Percentiles rank a stretch among this genome's conserved stretches.
Conservation (phyloP, 257 asterid species). For the Linaria vulgaris region DNA sequence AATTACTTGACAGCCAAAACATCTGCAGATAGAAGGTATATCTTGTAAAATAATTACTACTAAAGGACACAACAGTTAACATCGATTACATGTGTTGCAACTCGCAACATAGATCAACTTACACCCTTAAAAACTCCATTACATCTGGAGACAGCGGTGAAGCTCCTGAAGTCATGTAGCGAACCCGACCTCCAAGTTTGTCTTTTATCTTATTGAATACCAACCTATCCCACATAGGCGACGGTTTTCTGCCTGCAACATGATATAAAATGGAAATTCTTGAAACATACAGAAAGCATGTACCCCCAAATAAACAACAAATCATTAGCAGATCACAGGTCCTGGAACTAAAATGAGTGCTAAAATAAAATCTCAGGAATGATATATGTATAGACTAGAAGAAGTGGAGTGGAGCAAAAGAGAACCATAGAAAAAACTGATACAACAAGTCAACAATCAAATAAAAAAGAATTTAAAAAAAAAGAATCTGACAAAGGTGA, state of each 20-base stretch:
- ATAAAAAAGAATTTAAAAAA: not conserved
- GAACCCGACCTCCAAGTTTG: conserved; percentile 79
- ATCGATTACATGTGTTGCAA: not conserved
- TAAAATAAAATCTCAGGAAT: not conserved
- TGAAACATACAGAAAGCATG: not conserved
- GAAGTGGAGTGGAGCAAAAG: not conserved
- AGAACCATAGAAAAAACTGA: not conserved
- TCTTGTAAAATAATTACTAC: not conserved
- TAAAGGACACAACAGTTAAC: not conserved
- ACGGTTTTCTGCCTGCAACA: conserved; percentile 59
- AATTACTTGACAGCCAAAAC: conserved; percentile 65
- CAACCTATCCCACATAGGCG: conserved; percentile 74
- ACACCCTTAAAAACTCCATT: conserved; percentile 77
- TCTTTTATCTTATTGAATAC: conserved; percentile 68
- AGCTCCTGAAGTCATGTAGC: conserved; percentile 76
- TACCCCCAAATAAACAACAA: not conserved
- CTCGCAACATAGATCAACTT: conserved; percentile 26
- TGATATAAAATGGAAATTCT: not conserved
- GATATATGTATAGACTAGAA: not conserved
- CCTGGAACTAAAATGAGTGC: not conserved
- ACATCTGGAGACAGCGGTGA: conserved; percentile 81
- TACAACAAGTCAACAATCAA: not conserved
- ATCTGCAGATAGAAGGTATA: conserved; percentile 35
- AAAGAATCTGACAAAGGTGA: not conserved
- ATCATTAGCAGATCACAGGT: not conserved